Percentiles rank a stretch among this genome's conserved stretches.
Evolutionary conservation across 345 rosid species (phyloP).

Genomic region (Corymbia maculata): DNA sequence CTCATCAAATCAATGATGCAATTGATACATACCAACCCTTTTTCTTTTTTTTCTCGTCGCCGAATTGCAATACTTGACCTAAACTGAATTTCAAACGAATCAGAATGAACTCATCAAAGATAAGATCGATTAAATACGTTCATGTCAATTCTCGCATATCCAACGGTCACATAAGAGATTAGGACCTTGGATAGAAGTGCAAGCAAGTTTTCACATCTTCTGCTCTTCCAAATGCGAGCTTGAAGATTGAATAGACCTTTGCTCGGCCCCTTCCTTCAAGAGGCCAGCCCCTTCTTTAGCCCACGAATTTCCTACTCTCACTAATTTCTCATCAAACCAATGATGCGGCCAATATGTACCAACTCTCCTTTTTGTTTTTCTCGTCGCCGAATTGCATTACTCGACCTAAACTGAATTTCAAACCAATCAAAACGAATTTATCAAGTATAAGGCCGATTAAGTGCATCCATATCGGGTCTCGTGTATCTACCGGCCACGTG

Average conservation of each 20-base stretch:
- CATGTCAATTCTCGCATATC: neutral
- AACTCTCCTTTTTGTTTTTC: neutral
- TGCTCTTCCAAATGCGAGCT: neutral
- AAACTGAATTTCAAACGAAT: neutral
- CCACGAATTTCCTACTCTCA: neutral
- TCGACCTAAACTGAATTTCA: neutral
- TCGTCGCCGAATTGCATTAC: neutral
- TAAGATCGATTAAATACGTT: too few relatives aligned
- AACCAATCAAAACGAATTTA: neutral
- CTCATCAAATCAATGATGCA: neutral
- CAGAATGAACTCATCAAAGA: neutral
- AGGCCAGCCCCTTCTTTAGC: neutral
- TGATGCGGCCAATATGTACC: neutral
- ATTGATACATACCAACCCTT: too few relatives aligned
- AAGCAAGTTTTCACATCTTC: neutral
- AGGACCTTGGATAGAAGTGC: too few relatives aligned
- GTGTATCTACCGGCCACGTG: rapidly evolving
- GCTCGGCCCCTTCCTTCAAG: neutral
- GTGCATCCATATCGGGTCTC: rapidly evolving
- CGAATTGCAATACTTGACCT: neutral
- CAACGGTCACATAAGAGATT: too few relatives aligned
- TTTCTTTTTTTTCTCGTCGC: neutral
- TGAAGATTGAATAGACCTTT: neutral
- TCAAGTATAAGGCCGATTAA: neutral
- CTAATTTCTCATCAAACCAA: neutral